Conservation (phyloP, 2,329 filamentous ascomycete species). For the Penicillium crustosum region DNA sequence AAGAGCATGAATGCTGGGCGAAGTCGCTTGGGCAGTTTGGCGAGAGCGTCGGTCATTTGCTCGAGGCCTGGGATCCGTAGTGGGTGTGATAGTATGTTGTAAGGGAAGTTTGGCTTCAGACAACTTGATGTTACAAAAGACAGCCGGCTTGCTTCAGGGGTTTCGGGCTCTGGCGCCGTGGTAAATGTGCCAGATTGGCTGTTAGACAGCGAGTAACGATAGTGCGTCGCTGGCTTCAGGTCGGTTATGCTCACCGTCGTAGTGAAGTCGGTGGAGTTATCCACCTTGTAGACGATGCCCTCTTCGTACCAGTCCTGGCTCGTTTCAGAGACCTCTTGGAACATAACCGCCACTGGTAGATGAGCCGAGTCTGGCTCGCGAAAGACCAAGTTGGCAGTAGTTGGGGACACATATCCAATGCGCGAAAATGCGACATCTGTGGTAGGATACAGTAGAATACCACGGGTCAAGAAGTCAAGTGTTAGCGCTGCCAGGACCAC, state of each 20-base stretch:
- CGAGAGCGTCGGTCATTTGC: conserved; percentile 71
- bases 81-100: conserved; percentile 78
- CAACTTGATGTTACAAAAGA: conserved; percentile 93
- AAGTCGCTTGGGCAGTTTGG: conserved; percentile 60
- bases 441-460: conserved; percentile 66
- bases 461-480: conserved; percentile 75
- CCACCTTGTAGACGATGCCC: conserved; percentile 65
- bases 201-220: conserved; percentile 83
- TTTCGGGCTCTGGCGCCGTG: conserved; percentile 70
- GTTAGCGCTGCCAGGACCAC: conserved; percentile 65
- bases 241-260: conserved; percentile 65
- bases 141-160: conserved; percentile 66
- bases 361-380: conserved; percentile 75
- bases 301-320: conserved; percentile 61
- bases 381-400: conserved; percentile 75
- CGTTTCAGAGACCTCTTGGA: conserved; percentile 41
- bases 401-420: conserved; percentile 80
- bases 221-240: conserved; percentile 68
- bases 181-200: conserved; percentile 81
- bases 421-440: conserved; percentile 81
- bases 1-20: conserved; percentile 61
- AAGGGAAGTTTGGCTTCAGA: conserved; percentile 87
- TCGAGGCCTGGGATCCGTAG: conserved; percentile 78
- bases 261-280: conserved; percentile 81
- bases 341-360: conserved; percentile 73